These are phyloP conservation scores for Cryptosporidium ryanae DNA, from an alignment of 169 alveolate species.

Conservation along the genomic window DNA sequence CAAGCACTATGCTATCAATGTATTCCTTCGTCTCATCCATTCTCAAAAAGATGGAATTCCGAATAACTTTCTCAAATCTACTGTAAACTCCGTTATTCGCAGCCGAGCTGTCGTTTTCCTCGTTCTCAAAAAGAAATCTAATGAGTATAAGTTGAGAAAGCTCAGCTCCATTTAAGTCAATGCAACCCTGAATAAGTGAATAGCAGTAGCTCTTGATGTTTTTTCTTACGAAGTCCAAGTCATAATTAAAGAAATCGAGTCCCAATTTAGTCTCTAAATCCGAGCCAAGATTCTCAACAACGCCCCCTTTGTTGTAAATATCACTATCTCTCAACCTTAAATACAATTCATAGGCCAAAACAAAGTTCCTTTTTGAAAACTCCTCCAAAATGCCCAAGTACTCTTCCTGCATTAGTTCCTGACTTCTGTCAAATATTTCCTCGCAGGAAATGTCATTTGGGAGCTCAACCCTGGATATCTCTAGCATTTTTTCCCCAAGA, in stretches of 20 bases:
- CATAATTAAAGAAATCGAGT: not conserved
- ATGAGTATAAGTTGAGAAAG: slow-evolving; percentile 31
- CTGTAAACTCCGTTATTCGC: not conserved
- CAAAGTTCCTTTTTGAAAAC: slow-evolving; percentile 29
- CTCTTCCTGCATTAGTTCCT: slow-evolving; percentile 1
- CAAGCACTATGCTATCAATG: not conserved
- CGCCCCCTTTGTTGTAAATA: too few relatives aligned
- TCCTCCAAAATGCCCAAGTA: slow-evolving; percentile 10
- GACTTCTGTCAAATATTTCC: slow-evolving; percentile 3
- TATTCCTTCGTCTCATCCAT: not conserved
- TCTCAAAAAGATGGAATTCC: slow-evolving; percentile 11
- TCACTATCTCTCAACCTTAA: not conserved
- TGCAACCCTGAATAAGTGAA: slow-evolving; percentile 38
- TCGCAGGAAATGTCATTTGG: slow-evolving; percentile 1
- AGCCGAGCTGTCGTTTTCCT: not conserved
- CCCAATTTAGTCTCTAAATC: not conserved
- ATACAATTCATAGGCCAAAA: slow-evolving; percentile 15
- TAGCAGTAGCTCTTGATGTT: slow-evolving; percentile 25
- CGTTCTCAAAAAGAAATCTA: slow-evolving; percentile 23
- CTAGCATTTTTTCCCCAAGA: not conserved
- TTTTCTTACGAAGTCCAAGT: not conserved
- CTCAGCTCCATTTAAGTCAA: slow-evolving; percentile 8
- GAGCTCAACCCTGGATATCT: slow-evolving; percentile 2
- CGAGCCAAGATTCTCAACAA: not conserved
- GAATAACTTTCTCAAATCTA: slow-evolving; percentile 2